phyloP scores from a whole-genome alignment of 73 alveolate genomes.

The Blepharisma japonicum region DNA sequence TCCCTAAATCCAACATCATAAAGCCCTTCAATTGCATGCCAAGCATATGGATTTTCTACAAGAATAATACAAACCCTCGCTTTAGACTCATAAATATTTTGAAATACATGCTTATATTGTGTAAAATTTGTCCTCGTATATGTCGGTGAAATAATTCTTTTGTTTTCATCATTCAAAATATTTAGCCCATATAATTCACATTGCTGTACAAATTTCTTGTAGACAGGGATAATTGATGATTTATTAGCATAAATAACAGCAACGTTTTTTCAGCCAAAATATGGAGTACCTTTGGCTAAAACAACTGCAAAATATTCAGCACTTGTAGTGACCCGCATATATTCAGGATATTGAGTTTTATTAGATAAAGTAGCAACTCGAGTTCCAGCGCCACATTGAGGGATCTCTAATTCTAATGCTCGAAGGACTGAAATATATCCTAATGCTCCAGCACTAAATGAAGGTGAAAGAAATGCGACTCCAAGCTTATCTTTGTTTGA shows the following conservation, averaged over 20 bases:
- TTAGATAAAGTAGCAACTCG: not conserved
- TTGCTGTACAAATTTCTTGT: not conserved
- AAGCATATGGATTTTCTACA: not conserved
- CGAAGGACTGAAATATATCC: not conserved
- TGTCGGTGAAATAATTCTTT: not conserved
- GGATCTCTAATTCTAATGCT: not conserved
- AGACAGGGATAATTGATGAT: not conserved
- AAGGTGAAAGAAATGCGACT: not conserved
- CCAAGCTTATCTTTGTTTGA: not conserved
- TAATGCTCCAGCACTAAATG: not conserved
- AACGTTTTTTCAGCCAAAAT: not conserved
- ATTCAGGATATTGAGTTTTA: not conserved
- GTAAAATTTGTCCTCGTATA: not conserved
- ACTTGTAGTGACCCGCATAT: not conserved
- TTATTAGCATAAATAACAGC: not conserved
- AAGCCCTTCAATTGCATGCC: not conserved
- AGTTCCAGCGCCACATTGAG: not conserved
- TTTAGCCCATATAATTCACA: not conserved
- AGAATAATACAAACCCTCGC: not conserved
- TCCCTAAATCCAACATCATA: slow-evolving; percentile 17
- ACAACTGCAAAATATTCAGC: not conserved
- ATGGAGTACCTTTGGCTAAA: not conserved
- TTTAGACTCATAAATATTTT: not conserved
- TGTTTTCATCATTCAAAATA: not conserved
- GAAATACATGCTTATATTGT: not conserved